These are phyloP conservation scores for Lignosus rhinocerotis DNA, from an alignment of 1,284 basidiomycete genomes.

Conservation along the genomic window DNA sequence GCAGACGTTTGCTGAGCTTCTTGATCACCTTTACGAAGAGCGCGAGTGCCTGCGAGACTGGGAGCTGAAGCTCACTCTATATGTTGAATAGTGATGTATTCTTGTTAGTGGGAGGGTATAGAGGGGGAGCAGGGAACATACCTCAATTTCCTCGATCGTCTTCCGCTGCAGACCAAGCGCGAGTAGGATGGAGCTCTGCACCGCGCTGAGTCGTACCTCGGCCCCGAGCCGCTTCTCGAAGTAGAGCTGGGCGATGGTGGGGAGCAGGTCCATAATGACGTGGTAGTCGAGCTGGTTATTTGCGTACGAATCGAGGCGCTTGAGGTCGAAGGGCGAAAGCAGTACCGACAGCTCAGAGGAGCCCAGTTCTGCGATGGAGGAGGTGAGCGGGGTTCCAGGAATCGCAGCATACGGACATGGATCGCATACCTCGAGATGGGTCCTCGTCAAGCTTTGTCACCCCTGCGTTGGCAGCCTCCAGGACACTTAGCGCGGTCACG, in stretches of 20 bases:
- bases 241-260: constrained; percentile 78
- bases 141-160: constrained; percentile 87
- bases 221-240: constrained; percentile 77
- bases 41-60: constrained; percentile 86
- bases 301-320: constrained; percentile 93
- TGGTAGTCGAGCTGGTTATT: constrained; percentile 98
- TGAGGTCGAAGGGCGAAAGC: constrained; percentile 92
- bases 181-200: constrained; percentile 88
- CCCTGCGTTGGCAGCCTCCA: constrained; percentile 81
- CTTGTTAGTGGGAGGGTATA: background rate
- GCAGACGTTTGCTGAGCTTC: constrained; percentile 79
- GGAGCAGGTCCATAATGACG: constrained; percentile 91
- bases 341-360: constrained; percentile 73
- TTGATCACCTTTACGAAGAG: constrained; percentile 91
- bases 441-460: constrained; percentile 54
- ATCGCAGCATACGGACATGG: background rate
- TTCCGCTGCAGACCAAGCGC: constrained; percentile 93
- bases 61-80: constrained; percentile 78
- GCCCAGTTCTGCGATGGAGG: constrained; percentile 45
- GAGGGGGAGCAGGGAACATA: constrained; percentile 31
- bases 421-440: constrained; percentile 42
- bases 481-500: constrained; percentile 82
- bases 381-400: background rate
- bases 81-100: constrained; percentile 28
- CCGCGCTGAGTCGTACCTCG: constrained; percentile 71